Base-by-base conservation (phyloP, 2,329 filamentous ascomycete species). In the Trichoderma cornu-damae region DNA sequence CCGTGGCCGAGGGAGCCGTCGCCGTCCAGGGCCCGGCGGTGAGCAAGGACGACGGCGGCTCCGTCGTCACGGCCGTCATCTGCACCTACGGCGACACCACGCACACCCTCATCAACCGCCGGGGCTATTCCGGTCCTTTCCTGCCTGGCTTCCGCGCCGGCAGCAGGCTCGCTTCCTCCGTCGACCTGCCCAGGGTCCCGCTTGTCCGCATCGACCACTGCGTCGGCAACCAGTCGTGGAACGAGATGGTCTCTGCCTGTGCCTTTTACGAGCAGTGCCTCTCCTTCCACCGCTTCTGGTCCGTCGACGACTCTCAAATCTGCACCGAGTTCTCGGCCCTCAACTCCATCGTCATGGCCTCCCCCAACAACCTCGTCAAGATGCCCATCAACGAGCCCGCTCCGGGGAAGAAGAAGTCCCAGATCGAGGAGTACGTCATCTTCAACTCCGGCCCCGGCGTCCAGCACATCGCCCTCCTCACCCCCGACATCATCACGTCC, bases 361-460 rank as follows among this genome's bases (percentile, higher is more conserved):
- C 86, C 4, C 84, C 85, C 60, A 90, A 92, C 76, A 88, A 93
- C 58, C 72, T 88, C 4, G 90, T 96, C 73, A 96, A 96, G 77
- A 96, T 96, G 91, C 93, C 93, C 67, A 96, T 97, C 81, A 96
- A 96, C 78, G 92, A 96, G 76, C 93, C 93, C 1, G 93, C 93
- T 0, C 78, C 83, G 1, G 93, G 92, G 59, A 94, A 94, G 77
- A 93, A 90, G 75, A 89, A 90, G 73, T 90, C 86, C 9, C 93
- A 97, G 75, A 96, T 97, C 65, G 92, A 96, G 72, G 93, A 96
- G 76, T 92, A 87, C 69, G 85, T 96, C 63, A 80, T 89, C 70
- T 96, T 94, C 79, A 96, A 96, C 77, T 84, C 87, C 50, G 93
- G 93, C 1, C 78, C 92, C 0, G 93, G 93, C 46, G 90, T 96